Base-by-base conservation (phyloP, 495 filamentous ascomycete genomes). In the Xylaria curta region DNA sequence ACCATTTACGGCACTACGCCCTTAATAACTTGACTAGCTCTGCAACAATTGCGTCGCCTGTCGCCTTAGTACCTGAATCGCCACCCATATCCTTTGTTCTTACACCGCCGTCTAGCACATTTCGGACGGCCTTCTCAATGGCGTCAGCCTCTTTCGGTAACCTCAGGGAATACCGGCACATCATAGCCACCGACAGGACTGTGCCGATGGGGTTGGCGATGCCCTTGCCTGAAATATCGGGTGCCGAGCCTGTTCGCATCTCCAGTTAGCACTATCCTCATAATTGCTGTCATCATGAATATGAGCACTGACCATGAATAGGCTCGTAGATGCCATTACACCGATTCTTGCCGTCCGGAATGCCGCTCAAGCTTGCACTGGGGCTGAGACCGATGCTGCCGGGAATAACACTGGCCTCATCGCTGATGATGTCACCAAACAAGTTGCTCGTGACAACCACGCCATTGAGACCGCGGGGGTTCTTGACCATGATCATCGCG, bases 401-500 rank as follows among this genome's bases (percentile, higher is more conserved):
- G 9, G 95, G 94, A 74, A 99, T 98, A 38, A 97, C 96, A 79
- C 92, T 95, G 9, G 96, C 95, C 87, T 99, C 96, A 78, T 99
- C 96, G 76, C 87, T 91, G 77, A 99, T 94, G 79, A 99, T 99
- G 81, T 99, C 96, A 71, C 96, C 96, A 79, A 97, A 97, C 73
- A 99, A 78, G 81, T 99, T 98, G 84, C 92, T 95, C 8, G 95
- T 97, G 47, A 99, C 90, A 54, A 99, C 88, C 26, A 99, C 90
- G 63, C 96, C 96, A 80, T 98, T 98, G 60, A 99, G 86, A 64
- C 92, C 89, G 28, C 93, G 85, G 28, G 96, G 96, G 79, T 95
- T 93, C 90, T 97, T 97, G 65, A 99, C 88, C 93, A 98, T 95
- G 73, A 98, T 81, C 95, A 99, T 98, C 65, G 96, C 95, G 24